Base-by-base conservation (phyloP, 306 rosid species). In the Dalbergia oliveri region DNA sequence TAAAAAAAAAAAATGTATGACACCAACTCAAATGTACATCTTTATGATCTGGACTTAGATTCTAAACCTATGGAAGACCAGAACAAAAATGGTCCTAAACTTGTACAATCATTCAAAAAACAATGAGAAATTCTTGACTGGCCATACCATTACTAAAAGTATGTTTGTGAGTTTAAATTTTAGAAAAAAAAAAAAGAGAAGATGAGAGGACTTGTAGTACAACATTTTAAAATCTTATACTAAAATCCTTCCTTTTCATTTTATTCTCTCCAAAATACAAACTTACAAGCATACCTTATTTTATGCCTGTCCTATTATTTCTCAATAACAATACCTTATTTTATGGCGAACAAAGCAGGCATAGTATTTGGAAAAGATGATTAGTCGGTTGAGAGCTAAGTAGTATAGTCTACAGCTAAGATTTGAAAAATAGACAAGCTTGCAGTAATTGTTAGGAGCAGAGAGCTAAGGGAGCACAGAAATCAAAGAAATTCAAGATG, bases 401-500 rank as follows among this genome's bases (percentile, higher is more conserved):
- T 54, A 23, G 49, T 47, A 26, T 68, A 11, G 60, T 57, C 77
- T n/a, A 8, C 65, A 49, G 31, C 35, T 12, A 15, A 35, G 33
- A 84, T 70, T 73, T 79, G 62, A 63, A 68, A 67, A 51, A 4
- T 14, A 31, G 10, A 74, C 6, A 11, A 0, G 34, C 12, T 50
- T 51, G 66, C 19, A 75, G 19, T 57, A 47, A 64, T 37, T 14
- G 76, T 57, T 18, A 45, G 53, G 64, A 63, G 6, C 34, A 1
- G 4, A 58, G 72, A 80, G 56, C 44, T 18, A 57, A 56, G n/a
- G 34, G 26, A 34, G 13, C 72, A 60, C 53, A 62, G 26, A 71
- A 58, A 80, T 60, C 14, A 43, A 64, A 72, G 26, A 72, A 66
- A 85, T 66, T 59, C 60, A 60, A 21, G n/a, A 12, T 61, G 60